Base-by-base conservation (phyloP, 2,329 filamentous ascomycete species). In the Pseudogymnoascus verrucosus region DNA sequence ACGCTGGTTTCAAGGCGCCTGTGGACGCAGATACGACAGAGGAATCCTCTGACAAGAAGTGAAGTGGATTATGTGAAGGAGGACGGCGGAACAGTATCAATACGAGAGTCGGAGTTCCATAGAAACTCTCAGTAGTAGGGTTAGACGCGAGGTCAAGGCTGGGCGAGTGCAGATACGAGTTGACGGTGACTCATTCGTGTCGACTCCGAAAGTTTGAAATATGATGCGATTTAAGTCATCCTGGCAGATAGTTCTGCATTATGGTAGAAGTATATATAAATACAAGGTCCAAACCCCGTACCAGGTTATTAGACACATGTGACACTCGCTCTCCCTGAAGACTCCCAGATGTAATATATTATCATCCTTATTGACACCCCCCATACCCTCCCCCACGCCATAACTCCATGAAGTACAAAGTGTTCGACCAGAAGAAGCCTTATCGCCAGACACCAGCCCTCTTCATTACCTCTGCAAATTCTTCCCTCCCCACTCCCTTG, bases 1-100 rank as follows among this genome's bases (percentile, higher is more conserved):
- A 97, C 76, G 86, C 88, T 64, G 90, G 90, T 12, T 96, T 92
- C 79, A 86, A 88, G 71, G 83, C 80, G 1, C 83, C 85, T 16
- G 69, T 67, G 14, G 68, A 70, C 5, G 67, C 66, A 7, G 65
- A 66, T 5, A 69, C 71, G 34, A 64, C 65, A 6, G 64, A 42
- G 39, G 62, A 60, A 23, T 64, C 68, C 16, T 68, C 71, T 8
- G 64, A 65, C 51, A 51, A 68, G 51, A 63, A 47, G 23, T 61
- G 39, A 39, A 23, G 21, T 12, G 59, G 59, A 23, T 23, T 61
- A 2, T 42, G 16, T 5, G 14, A 61, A 21, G 31, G 6, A 31
- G 14, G 10, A 23, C 6, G 16, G 36, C 11, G 31, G 21, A 26
- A n/a, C 16, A 61, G 26, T 16, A n/a, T 61, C 39, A 36, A 54